Base-by-base conservation (phyloP, 2,329 filamentous ascomycete species). In the Aspergillus terreus region DNA sequence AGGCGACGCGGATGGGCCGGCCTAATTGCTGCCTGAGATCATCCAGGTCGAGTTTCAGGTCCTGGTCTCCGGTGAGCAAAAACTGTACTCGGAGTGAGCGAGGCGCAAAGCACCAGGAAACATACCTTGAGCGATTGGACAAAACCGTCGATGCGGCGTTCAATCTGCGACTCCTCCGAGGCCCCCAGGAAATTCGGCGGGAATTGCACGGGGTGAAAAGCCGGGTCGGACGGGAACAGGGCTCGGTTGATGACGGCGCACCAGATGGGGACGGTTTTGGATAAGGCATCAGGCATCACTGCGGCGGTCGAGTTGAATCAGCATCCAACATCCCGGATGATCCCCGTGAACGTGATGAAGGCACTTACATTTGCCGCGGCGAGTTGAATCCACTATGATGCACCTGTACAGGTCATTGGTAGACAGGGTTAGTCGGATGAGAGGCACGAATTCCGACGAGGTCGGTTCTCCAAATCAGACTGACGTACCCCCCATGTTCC, bases 221-320 rank as follows among this genome's bases (percentile, higher is more conserved):
- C 64, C 15, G 62, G 58, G 3, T 75, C 58, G 17, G 77, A 71
- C 0, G 88, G 86, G 66, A 96, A 95, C 4, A 97, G 75, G 3
- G 84, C 76, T 44, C 81, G 78, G 71, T 97, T 97, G 62, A 96
- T 72, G 15, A 96, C 89, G 55, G 86, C 83, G 70, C 88, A 92
- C 94, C 94, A 99, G 56, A 96, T 88, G 2, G 94, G 92, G 23
- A 97, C 79, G 0, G 94, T 97, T 71, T 96, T 96, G 62, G 88
- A 90, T 15, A 99, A 79, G 14, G 94, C 92, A 73, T 99, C 94
- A 1, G 94, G 92, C 85, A 97, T 95, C 61, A 82, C 85, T 87
- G 57, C 43, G 51, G 51, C 54, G 43, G 55, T 66, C 49, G 9
- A 30, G 27, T 10, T 30, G 27, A 30, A 30, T 30, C 27, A 30